Base-by-base conservation (phyloP, 257 asterid species). In the Solanum chmielewskii region DNA sequence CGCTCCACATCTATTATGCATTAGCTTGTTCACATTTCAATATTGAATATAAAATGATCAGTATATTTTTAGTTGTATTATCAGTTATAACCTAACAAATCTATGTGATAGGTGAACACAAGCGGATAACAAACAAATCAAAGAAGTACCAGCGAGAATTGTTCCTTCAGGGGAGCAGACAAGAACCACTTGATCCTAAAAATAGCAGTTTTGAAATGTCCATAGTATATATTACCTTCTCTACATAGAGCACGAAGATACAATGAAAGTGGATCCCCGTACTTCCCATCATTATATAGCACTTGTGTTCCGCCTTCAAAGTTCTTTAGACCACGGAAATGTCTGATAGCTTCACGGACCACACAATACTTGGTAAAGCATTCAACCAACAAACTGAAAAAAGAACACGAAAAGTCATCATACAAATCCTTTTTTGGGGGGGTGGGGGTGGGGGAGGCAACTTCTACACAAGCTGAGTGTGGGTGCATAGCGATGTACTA, bases 331-430 rank as follows among this genome's bases (percentile, higher is more conserved):
- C 91, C 99, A 90, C 98, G 99, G 85, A 97, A 97, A 92, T 97
- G 99, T 44, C 99, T 91, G 86, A 97, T 94, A 89, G 99, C 98
- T 92, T 97, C 99, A 85, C 88, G 93, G 33, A 92, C 90, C 86
- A 97, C 99, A 91, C 98, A 94, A 90, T 97, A 97, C 95, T 97
- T 97, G 88, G 98, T 92, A 90, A 95, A 95, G 94, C 99, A 97
- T 90, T 97, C 99, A 90, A 95, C 96, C 94, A 95, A 92, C 93
- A 94, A 88, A 91, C 99, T 97, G 91, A 78, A 89, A 85, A 90
- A 75, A 64, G 87, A 86, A 87, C 87, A 84, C 62, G 68, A 20
- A 31, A 60, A 81, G 31, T 81, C 68, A 49, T 81, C 85, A 31
- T 9, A 29, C 8, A 9, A 80, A 47, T 80, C 27, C 11, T 16